Base-by-base conservation (phyloP, 345 rosid genomes). In the Arabis alpina region DNA sequence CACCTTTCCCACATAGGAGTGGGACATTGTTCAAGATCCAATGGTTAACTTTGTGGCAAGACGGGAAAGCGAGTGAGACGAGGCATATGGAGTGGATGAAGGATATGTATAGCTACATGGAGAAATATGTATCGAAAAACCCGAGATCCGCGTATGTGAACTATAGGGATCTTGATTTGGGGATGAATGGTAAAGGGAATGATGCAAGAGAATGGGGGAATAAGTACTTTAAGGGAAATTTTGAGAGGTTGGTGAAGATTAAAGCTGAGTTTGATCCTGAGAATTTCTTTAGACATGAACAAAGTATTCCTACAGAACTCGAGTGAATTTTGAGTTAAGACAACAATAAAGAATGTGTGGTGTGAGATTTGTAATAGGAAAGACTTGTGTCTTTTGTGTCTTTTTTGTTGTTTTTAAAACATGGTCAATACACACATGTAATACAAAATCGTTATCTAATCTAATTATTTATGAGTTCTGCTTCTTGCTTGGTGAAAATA, bases 211-310 rank as follows among this genome's bases (percentile, higher is more conserved):
- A 60, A 45, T 88, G 90, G 90, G 93, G 93, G 12, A 11, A 12
- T 13, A 86, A 60, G 67, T 86, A 86, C 74, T 86, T 80, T 61
- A 84, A 82, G 54, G 79, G 70, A 4, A 87, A 85, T 67, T 85
- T 83, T 72, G 72, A 72, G 68, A 76, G 84, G 68, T 72, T 85
- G 78, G 75, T 77, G 49, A 34, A 57, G 25, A 79, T 84, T 43
- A 88, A 88, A 72, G 76, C 62, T 55, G 60, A 37, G 72, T 78
- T 80, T 55, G 93, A 86, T 76, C 88, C 93, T 1, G 79, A 65
- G 6, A 86, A 88, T 61, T 87, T 78, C 78, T 80, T 86, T 56
- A 77, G 82, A 48, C 77, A 77, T 79, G 82, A 82, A 75, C 90
- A 88, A 70, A 88, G 93, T 51, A 79, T 88, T 65, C 93, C 90